These are phyloP conservation scores for Picochlorum sp. DNA, from an alignment of 139 green algal species.

Conservation along the genomic window DNA sequence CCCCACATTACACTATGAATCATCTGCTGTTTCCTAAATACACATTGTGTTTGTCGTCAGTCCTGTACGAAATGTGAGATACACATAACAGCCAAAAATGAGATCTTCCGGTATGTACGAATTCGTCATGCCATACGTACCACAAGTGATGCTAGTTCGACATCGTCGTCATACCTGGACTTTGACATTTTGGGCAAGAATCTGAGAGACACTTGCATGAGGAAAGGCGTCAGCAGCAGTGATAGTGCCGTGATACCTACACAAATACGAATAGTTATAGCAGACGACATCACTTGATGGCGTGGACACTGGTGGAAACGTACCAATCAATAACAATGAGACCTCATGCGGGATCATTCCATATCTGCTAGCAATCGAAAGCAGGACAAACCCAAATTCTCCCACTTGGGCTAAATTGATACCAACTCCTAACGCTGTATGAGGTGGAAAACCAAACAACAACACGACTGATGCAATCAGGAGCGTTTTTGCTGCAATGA, in stretches of 20 bases:
- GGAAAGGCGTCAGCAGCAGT: conserved; percentile 82
- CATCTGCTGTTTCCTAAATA: too few relatives aligned
- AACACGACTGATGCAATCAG: conserved; percentile 75
- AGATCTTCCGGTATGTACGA: too few relatives aligned
- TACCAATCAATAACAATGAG: conserved; percentile 84
- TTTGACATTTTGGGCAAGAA: conserved; percentile 2
- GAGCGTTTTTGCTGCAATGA: conserved; percentile 69
- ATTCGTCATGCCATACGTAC: too few relatives aligned
- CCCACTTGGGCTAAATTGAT: conserved; percentile 79
- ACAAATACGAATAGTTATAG: neutral
- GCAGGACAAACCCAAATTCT: conserved; percentile 95
- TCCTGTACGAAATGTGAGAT: too few relatives aligned
- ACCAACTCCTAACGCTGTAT: conserved; percentile 59
- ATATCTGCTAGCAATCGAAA: conserved; percentile 67
- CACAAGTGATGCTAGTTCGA: neutral
- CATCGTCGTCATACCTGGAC: neutral
- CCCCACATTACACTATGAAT: too few relatives aligned
- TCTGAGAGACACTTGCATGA: conserved; percentile 38
- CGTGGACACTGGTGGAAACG: too few relatives aligned
- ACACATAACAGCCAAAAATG: too few relatives aligned
- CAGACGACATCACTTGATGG: neutral
- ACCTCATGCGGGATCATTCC: conserved; percentile 65
- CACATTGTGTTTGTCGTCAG: too few relatives aligned
- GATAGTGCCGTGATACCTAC: conserved; percentile 82
- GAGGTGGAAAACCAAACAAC: conserved; percentile 51